Percentiles rank a stretch among this genome's conserved stretches.
Conservation (phyloP, 1,284 basidiomycete species). For the Cutaneotrichosporon spelunceum region DNA sequence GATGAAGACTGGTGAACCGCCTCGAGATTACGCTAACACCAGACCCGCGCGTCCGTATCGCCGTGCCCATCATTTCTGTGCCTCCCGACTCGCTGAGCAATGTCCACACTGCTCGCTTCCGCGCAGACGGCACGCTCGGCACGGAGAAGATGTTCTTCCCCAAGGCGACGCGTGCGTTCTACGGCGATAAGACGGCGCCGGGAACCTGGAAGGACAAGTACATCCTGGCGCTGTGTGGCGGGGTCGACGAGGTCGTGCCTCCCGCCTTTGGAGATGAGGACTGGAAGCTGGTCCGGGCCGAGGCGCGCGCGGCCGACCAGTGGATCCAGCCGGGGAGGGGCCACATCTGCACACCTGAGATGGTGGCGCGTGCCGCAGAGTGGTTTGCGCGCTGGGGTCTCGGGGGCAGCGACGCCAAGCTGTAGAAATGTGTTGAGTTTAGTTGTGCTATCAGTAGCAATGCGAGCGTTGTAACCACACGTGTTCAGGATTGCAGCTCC, state of each 20-base stretch:
- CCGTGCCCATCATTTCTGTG: constrained; percentile 20
- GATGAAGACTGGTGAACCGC: constrained; percentile 11
- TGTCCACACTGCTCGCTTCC: constrained; percentile 17
- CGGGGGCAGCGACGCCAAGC: neutral
- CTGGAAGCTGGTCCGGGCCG: constrained; percentile 4
- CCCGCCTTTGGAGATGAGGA: constrained; percentile 7
- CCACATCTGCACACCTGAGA: constrained; percentile 38
- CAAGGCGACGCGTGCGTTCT: constrained; percentile 9
- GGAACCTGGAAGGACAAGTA: constrained; percentile 62
- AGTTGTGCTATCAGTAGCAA: too few species aligned
- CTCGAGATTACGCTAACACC: neutral
- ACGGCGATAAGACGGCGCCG: constrained; percentile 8
- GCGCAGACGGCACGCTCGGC: constrained; percentile 10
- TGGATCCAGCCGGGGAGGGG: constrained; percentile 15
- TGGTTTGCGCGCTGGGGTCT: constrained; percentile 39
- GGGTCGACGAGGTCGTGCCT: constrained; percentile 47
- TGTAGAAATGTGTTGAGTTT: neutral
- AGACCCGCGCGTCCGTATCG: constrained; percentile 17
- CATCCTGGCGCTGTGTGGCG: constrained; percentile 64
- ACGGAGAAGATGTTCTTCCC: constrained; percentile 20
- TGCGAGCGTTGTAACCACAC: too few species aligned
- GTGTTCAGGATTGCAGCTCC: too few species aligned
- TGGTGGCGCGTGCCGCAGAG: constrained; percentile 44
- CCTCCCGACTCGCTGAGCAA: constrained; percentile 15
- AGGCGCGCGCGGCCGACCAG: constrained; percentile 8